Evolutionary conservation across 2,329 filamentous ascomycete genomes (phyloP).

Genomic region (Fusarium sp.): DNA sequence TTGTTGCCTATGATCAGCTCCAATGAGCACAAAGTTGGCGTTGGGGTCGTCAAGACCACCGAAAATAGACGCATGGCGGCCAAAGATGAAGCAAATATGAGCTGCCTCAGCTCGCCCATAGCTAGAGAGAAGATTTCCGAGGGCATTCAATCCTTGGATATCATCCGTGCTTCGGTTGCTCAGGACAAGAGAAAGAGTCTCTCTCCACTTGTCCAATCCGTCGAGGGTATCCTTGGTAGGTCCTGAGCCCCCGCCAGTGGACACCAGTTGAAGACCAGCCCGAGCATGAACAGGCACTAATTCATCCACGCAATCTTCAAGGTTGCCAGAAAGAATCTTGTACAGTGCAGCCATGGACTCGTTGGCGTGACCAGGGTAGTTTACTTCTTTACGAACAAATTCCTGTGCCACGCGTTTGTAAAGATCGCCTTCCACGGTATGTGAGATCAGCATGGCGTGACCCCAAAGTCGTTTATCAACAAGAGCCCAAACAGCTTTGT

Average conservation of each 20-base stretch:
- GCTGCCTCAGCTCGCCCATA: slow-evolving; percentile 93
- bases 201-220: slow-evolving; percentile 92
- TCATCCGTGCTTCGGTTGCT: slow-evolving; percentile 90
- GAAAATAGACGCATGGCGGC: slow-evolving; percentile 75
- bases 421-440: slow-evolving; percentile 79
- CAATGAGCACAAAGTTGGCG: slow-evolving; percentile 83
- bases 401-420: slow-evolving; percentile 96
- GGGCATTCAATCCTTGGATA: slow-evolving; percentile 77
- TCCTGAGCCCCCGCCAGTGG: slow-evolving; percentile 71
- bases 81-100: slow-evolving; percentile 93
- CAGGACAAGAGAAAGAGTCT: slow-evolving; percentile 85
- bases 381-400: slow-evolving; percentile 95
- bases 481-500: slow-evolving; percentile 92
- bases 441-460: slow-evolving; percentile 90
- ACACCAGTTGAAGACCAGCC: slow-evolving; percentile 90
- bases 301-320: slow-evolving; percentile 94
- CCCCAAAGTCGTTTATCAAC: slow-evolving; percentile 96
- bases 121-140: slow-evolving; percentile 83
- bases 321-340: slow-evolving; percentile 91
- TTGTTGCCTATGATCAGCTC: slow-evolving; percentile 80
- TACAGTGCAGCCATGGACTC: slow-evolving; percentile 92
- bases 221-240: slow-evolving; percentile 78
- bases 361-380: slow-evolving; percentile 79
- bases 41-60: slow-evolving; percentile 85
- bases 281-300: slow-evolving; percentile 92